These are phyloP conservation scores for Lachnum nothofagi DNA, from an alignment of 2,329 filamentous ascomycete genomes.

Conservation along the genomic window DNA sequence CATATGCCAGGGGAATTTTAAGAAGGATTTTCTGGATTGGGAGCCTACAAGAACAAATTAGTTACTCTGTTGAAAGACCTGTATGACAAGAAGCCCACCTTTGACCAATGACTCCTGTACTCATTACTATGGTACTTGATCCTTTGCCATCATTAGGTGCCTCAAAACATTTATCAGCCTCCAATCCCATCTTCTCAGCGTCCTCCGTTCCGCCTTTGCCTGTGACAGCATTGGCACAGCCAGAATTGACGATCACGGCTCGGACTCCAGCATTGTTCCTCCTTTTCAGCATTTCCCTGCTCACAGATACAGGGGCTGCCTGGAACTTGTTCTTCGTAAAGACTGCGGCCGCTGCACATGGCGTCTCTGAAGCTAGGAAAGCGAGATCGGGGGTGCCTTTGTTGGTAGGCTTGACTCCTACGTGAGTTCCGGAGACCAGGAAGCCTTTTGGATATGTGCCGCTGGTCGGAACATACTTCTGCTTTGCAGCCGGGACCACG, in stretches of 20 bases:
- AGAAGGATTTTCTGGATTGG: slow-evolving; percentile 86
- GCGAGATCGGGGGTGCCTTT: slow-evolving; percentile 87
- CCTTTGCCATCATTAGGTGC: slow-evolving; percentile 40
- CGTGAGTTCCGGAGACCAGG: slow-evolving; percentile 76
- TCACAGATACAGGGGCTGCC: slow-evolving; percentile 88
- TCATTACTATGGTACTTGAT: slow-evolving; percentile 85
- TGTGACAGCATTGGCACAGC: slow-evolving; percentile 95
- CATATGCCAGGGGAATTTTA: slow-evolving; percentile 72
- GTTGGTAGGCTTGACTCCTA: slow-evolving; percentile 90
- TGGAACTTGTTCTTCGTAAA: slow-evolving; percentile 99
- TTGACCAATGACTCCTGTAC: slow-evolving; percentile 95
- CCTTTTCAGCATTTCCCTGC: slow-evolving; percentile 63
- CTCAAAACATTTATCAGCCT: slow-evolving; percentile 65
- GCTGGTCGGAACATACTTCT: slow-evolving; percentile 79
- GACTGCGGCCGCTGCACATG: slow-evolving; percentile 82
- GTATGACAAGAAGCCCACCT: slow-evolving; percentile 43
- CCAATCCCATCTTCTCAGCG: slow-evolving; percentile 74
- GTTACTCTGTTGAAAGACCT: background rate
- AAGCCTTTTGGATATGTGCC: slow-evolving; percentile 92
- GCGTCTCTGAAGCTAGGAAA: slow-evolving; percentile 77
- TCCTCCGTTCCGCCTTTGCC: slow-evolving; percentile 85
- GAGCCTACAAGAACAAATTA: slow-evolving; percentile 47
- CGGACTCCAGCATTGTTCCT: slow-evolving; percentile 65
- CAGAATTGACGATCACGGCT: slow-evolving; percentile 87
- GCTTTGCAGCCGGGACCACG: slow-evolving; percentile 69